phyloP scores from a whole-genome alignment of 2,329 filamentous ascomycete genomes.

The Aspergillus persii region DNA sequence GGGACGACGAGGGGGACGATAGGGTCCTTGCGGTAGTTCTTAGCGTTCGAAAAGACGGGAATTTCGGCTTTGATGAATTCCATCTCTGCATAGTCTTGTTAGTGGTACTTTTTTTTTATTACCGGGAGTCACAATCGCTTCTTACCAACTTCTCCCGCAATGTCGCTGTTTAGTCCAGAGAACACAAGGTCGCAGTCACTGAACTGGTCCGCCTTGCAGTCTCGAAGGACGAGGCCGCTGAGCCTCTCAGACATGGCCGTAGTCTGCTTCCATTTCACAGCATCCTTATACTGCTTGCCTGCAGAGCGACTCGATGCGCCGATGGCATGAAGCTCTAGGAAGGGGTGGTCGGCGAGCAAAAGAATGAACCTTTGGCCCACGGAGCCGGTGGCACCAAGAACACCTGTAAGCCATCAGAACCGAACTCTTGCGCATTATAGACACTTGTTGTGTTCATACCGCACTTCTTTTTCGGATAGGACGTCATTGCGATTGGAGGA shows the following conservation, averaged over 20 bases:
- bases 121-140: background rate
- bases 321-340: conserved; percentile 81
- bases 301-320: conserved; percentile 86
- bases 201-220: conserved; percentile 80
- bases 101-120: background rate
- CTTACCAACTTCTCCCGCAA: conserved; percentile 86
- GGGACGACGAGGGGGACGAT: conserved; percentile 91
- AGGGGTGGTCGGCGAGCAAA: conserved; percentile 81
- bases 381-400: conserved; percentile 88
- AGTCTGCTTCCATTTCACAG: conserved; percentile 91
- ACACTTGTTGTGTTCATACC: conserved; percentile 25
- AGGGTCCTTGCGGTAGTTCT: conserved; percentile 91
- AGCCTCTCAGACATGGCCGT: conserved; percentile 73
- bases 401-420: conserved; percentile 49
- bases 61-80: conserved; percentile 86
- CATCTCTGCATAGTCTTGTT: conserved; percentile 60
- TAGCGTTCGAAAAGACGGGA: conserved; percentile 94
- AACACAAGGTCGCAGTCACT: conserved; percentile 90
- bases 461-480: conserved; percentile 40
- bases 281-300: conserved; percentile 92
- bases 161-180: conserved; percentile 85
- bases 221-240: conserved; percentile 77
- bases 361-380: conserved; percentile 96
- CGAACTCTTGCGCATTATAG: background rate
- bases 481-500: conserved; percentile 26